Base-by-base conservation (phyloP, 179 eudicot species). In the Carnegiea gigantea region DNA sequence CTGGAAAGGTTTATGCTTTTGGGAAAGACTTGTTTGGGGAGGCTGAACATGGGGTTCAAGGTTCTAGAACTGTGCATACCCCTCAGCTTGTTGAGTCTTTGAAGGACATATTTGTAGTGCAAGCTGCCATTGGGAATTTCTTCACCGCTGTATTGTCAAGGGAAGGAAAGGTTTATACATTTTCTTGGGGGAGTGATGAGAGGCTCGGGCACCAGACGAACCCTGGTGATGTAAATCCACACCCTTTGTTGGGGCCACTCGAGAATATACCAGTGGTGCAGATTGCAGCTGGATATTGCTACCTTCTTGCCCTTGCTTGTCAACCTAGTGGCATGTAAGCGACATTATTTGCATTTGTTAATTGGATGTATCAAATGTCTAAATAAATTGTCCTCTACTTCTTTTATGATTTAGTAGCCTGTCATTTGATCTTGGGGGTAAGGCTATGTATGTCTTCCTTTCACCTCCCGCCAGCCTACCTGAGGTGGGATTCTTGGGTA, bases 21-120 rank as follows among this genome's bases (percentile, higher is more conserved):
- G 99, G 99, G 14, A 95, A 95, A 83, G 97, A 93, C 82, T 90
- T 93, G 1, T 95, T 93, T 80, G 99, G 95, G 78, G 99, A 95
- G 82, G 88, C 89, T 11, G 98, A 95, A 83, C 92, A 89, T 77
- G 98, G 89, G 12, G 89, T 54, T 84, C 92, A 90, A 79, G 94
- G 94, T 71, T 89, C 86, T 72, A 89, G 84, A 79, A 65, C 83
- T 54, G 91, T 89, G 14, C 86, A 85, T 74, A 88, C 93, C 36
- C 99, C 98, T 5, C 89, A 87, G 80, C 85, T 88, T 10, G 94
- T 95, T 4, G 95, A 95, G 77, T 92, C 99, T 40, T 82, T 95
- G 86, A 94, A 92, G 84, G 87, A 91, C 82, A 92, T 94, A 82
- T 95, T 93, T 84, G 93, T 94, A 33, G 99, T 95, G 71, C 99